Percentiles rank a stretch among this genome's conserved stretches.
Conservation (phyloP, 2,329 filamentous ascomycete species). For the Metarhizium anisopliae region DNA sequence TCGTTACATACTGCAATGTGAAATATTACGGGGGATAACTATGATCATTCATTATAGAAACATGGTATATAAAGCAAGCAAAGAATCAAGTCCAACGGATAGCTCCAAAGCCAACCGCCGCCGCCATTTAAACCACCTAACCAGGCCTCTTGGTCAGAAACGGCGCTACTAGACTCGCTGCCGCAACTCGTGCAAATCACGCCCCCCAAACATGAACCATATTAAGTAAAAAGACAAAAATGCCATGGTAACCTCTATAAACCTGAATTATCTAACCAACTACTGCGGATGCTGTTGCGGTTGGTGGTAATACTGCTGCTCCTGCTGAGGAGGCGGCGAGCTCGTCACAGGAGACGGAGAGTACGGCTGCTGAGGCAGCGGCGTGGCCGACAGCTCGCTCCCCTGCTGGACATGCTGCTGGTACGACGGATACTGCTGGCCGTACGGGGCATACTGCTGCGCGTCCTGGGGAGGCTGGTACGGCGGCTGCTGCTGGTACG, state of each 20-base stretch:
- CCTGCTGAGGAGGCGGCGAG: slow-evolving; percentile 14
- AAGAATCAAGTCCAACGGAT: too few relatives aligned
- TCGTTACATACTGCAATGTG: too few relatives aligned
- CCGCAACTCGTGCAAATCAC: too few relatives aligned
- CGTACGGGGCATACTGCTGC: slow-evolving; percentile 6
- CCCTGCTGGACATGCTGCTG: slow-evolving; percentile 13
- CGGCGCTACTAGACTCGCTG: too few relatives aligned
- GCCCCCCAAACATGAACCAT: too few relatives aligned
- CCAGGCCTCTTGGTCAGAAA: too few relatives aligned
- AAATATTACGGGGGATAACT: too few relatives aligned
- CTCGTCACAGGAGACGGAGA: slow-evolving; percentile 8
- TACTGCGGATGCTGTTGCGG: neutral
- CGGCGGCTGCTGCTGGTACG: slow-evolving; percentile 19
- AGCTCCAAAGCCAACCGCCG: too few relatives aligned
- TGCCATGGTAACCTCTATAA: neutral
- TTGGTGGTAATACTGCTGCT: slow-evolving; percentile 9
- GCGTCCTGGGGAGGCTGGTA: slow-evolving; percentile 14
- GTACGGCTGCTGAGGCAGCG: slow-evolving; percentile 11
- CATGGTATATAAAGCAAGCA: too few relatives aligned
- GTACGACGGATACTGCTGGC: slow-evolving; percentile 1
- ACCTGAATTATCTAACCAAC: neutral
- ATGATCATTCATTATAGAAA: too few relatives aligned
- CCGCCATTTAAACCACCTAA: too few relatives aligned
- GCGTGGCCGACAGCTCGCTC: slow-evolving; percentile 3
- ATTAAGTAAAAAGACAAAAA: too few relatives aligned